A percentile compares a stretch with the other conserved stretches of the same genome.
phyloP scores from a whole-genome alignment of 2,329 filamentous ascomycete species.

The Penicillium palitans region DNA sequence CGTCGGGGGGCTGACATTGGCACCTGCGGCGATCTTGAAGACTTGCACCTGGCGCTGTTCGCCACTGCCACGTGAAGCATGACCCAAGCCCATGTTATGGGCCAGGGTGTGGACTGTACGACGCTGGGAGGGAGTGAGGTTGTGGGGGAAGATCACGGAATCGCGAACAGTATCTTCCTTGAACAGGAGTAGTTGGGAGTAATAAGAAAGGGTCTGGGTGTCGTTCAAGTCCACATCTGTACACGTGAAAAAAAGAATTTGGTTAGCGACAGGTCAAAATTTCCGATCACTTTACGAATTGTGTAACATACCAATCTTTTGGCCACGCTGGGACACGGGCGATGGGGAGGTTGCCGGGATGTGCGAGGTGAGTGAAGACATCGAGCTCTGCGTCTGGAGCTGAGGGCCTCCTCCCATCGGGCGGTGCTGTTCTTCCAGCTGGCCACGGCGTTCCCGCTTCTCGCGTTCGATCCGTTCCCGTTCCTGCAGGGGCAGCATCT shows the following conservation, averaged over 20 bases:
- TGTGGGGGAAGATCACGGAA: conserved; percentile 78
- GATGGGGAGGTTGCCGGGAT: conserved; percentile 66
- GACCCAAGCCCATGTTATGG: conserved; percentile 89
- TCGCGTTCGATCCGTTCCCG: conserved; percentile 94
- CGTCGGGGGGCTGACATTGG: conserved; percentile 62
- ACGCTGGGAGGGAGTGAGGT: conserved; percentile 77
- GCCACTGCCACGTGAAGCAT: conserved; percentile 84
- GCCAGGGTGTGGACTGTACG: conserved; percentile 91
- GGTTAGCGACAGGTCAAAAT: conserved; percentile 5
- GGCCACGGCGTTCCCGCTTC: conserved; percentile 92
- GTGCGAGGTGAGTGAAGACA: conserved; percentile 72
- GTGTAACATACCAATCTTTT: conserved; percentile 38
- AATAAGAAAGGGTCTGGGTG: conserved; percentile 80
- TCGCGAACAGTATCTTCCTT: conserved; percentile 76
- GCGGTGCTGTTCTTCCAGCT: conserved; percentile 95
- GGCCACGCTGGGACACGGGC: conserved; percentile 60
- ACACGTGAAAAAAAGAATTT: conserved; percentile 9
- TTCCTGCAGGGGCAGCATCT: conserved; percentile 95
- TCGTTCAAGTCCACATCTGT: conserved; percentile 86
- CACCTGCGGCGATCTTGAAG: conserved; percentile 58
- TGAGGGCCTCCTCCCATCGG: conserved; percentile 60
- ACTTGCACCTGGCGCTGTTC: conserved; percentile 90
- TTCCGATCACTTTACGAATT: not conserved
- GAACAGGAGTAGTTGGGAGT: conserved; percentile 87
- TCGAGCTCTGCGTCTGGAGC: conserved; percentile 80